These are phyloP conservation scores for Mycena kentingensis DNA, from an alignment of 768 basidiomycete species.

Conservation along the genomic window DNA sequence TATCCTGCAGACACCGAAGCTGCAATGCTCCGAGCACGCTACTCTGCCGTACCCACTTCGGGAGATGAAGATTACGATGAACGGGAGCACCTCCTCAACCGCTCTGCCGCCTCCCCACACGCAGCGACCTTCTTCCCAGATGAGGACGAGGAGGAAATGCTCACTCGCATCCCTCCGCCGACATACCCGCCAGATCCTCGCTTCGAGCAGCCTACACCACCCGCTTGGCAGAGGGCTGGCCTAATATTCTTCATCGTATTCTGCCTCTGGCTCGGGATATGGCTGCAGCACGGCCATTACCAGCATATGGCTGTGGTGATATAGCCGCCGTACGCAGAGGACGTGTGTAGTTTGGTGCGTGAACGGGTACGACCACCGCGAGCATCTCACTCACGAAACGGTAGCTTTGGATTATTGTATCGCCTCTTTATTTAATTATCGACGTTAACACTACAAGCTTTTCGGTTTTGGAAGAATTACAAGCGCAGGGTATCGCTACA, in stretches of 20 bases:
- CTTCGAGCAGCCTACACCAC: conserved; percentile 9
- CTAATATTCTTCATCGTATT: conserved; percentile 10
- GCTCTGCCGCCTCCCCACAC: not conserved
- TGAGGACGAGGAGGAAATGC: conserved; percentile 21
- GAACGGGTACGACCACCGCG: too few relatives aligned
- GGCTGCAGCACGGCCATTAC: conserved; percentile 18
- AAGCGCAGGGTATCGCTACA: too few relatives aligned
- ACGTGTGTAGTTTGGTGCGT: too few relatives aligned
- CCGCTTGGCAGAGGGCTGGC: conserved; percentile 18
- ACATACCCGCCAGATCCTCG: conserved; percentile 21
- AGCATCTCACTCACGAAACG: too few relatives aligned
- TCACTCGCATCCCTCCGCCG: conserved; percentile 10
- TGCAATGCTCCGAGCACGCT: not conserved
- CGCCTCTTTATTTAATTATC: too few relatives aligned
- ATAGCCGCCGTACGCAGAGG: too few relatives aligned
- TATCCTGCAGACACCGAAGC: too few relatives aligned
- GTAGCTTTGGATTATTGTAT: too few relatives aligned
- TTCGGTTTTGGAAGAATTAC: too few relatives aligned
- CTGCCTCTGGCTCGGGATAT: conserved; percentile 11
- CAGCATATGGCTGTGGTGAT: not conserved
- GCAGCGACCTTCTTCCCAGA: conserved; percentile 11
- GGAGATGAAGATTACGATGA: not conserved
- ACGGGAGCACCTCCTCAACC: not conserved
- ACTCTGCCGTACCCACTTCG: not conserved
- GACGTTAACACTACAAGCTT: too few relatives aligned